Percentiles rank a stretch among this genome's conserved stretches.
Conservation (phyloP, 805 yeast genomes). For the Brettanomyces anomalus region DNA sequence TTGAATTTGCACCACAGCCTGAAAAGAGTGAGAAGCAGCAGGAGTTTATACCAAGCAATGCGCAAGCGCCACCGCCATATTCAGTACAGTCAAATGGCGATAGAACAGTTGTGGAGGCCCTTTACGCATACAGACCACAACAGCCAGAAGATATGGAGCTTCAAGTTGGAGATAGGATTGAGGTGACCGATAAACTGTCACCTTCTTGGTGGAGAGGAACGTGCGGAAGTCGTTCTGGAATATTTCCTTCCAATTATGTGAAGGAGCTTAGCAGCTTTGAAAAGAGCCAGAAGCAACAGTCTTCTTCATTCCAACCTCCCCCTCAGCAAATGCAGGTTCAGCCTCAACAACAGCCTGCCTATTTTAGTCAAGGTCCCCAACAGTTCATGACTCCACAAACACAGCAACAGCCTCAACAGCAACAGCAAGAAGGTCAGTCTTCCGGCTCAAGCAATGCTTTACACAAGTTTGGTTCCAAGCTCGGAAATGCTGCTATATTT, state of each 20-base stretch:
- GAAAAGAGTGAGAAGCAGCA: constrained; percentile 4
- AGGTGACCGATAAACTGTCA: constrained; percentile 63
- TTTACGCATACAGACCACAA: constrained; percentile 67
- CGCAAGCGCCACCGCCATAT: constrained; percentile 7
- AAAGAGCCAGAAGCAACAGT: constrained; percentile 4
- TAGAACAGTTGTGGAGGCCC: constrained; percentile 43
- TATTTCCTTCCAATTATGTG: constrained; percentile 88
- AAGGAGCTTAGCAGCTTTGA: constrained; percentile 22
- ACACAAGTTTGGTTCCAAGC: constrained; percentile 70
- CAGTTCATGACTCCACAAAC: not conserved
- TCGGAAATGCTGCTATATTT: constrained; percentile 92
- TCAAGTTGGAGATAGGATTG: constrained; percentile 56
- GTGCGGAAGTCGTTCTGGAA: constrained; percentile 52
- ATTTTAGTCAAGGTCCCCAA: not conserved
- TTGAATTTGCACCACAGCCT: not conserved
- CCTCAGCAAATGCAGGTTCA: constrained; percentile 12
- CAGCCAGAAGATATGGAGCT: constrained; percentile 68
- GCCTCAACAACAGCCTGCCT: constrained; percentile 3
- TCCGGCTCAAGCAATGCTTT: constrained; percentile 17
- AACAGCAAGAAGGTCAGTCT: constrained; percentile 11
- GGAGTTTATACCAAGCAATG: constrained; percentile 1
- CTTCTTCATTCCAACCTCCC: constrained; percentile 8
- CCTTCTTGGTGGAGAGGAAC: constrained; percentile 90
- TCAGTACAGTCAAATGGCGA: constrained; percentile 16
- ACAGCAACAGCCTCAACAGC: constrained; percentile 2